These are phyloP conservation scores for Neofusicoccum ribis DNA, from an alignment of 2,329 filamentous ascomycete genomes.

Conservation along the genomic window DNA sequence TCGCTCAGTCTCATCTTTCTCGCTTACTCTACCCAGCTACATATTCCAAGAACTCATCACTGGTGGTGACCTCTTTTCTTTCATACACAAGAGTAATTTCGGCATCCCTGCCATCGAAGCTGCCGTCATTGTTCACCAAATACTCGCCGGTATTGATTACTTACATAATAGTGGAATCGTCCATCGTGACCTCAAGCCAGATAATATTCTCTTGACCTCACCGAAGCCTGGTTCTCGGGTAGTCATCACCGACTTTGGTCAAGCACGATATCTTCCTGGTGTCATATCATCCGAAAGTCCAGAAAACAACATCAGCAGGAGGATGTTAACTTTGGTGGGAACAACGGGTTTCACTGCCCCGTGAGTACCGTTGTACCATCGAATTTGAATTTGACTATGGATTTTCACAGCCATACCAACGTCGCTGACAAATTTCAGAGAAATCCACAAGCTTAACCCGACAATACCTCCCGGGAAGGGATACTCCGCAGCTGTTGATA, in stretches of 20 bases:
- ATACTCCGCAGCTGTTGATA: conserved; percentile 60
- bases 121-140: conserved; percentile 56
- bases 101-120: conserved; percentile 52
- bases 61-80: conserved; percentile 63
- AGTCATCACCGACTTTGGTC: conserved; percentile 63
- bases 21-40: conserved; percentile 43
- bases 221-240: conserved; percentile 52
- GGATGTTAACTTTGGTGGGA: conserved; percentile 57
- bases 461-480: conserved; percentile 36
- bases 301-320: conserved; percentile 22
- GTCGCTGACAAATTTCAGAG: conserved; percentile 27
- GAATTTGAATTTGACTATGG: neutral
- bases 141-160: conserved; percentile 59
- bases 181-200: conserved; percentile 64
- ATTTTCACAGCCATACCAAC: too few species aligned
- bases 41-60: conserved; percentile 63
- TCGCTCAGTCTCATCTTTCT: neutral
- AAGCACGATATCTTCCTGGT: conserved; percentile 46
- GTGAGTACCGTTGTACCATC: conserved; percentile 34
- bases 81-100: conserved; percentile 51
- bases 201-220: conserved; percentile 63
- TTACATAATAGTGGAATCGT: conserved; percentile 57
- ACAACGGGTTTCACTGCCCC: conserved; percentile 61
- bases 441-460: conserved; percentile 36
- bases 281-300: conserved; percentile 2